Evolutionary conservation across 2,329 filamentous ascomycete species (phyloP).

Genomic region (Diaporthe sp.): DNA sequence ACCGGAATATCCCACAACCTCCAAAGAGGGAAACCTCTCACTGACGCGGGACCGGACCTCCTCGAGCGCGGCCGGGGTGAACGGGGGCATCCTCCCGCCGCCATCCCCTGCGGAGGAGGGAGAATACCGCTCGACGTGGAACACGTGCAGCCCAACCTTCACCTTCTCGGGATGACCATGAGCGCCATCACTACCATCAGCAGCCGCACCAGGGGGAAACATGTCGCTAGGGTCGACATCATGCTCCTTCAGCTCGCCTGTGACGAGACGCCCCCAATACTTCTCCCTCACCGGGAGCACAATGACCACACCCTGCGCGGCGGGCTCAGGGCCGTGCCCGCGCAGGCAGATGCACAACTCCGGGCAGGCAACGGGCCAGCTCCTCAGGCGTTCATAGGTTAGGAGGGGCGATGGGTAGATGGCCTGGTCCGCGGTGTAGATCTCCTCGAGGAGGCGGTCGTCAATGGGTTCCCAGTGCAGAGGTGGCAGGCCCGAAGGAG

Average conservation of each 20-base stretch:
- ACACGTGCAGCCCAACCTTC: slow-evolving; percentile 38
- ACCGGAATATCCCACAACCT: slow-evolving; percentile 36
- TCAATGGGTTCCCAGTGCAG: slow-evolving; percentile 28
- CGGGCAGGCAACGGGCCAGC: slow-evolving; percentile 33
- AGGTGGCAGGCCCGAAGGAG: neutral
- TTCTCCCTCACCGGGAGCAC: slow-evolving; percentile 29
- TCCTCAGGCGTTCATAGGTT: slow-evolving; percentile 29
- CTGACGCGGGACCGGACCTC: slow-evolving; percentile 29
- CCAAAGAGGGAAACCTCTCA: slow-evolving; percentile 13
- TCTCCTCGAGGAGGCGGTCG: slow-evolving; percentile 23
- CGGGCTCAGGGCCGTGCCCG: neutral
- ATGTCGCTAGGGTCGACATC: slow-evolving; percentile 32
- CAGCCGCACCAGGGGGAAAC: slow-evolving; percentile 10
- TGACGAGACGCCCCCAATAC: slow-evolving; percentile 28
- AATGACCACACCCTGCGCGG: slow-evolving; percentile 27
- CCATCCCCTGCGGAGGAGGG: neutral
- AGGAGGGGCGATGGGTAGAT: slow-evolving; percentile 39
- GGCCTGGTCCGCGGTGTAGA: slow-evolving; percentile 38
- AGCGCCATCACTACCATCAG: neutral
- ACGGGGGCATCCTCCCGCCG: neutral
- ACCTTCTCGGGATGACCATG: neutral
- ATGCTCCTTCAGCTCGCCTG: slow-evolving; percentile 29
- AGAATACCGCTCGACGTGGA: slow-evolving; percentile 31
- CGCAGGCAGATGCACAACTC: slow-evolving; percentile 34
- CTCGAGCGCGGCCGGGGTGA: slow-evolving; percentile 31